These are phyloP conservation scores for Nadsonia fulvescens DNA, from an alignment of 805 yeast genomes.

Conservation along the genomic window DNA sequence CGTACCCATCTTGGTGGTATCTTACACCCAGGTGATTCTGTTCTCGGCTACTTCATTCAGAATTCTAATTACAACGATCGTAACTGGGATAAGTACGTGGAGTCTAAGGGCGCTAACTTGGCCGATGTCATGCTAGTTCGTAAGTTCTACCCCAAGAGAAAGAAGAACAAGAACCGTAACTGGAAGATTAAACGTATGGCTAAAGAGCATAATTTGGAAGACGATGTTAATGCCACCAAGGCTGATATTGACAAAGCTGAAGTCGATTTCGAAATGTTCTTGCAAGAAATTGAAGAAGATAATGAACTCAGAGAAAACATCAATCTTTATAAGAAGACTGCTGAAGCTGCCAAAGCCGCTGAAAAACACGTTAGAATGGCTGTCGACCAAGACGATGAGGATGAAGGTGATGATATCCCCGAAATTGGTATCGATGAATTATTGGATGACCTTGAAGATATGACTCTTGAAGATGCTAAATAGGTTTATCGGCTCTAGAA, in stretches of 20 bases:
- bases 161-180: conserved; percentile 56
- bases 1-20: conserved; percentile 82
- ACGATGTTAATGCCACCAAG: conserved; percentile 30
- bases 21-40: conserved; percentile 86
- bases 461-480: conserved; percentile 43
- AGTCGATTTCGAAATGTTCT: conserved; percentile 84
- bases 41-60: conserved; percentile 64
- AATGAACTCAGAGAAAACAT: conserved; percentile 80
- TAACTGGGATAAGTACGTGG: conserved; percentile 40
- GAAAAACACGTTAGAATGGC: conserved; percentile 12
- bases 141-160: conserved; percentile 69
- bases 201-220: conserved; percentile 47
- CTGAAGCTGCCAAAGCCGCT: conserved; percentile 12
- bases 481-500: too few relatives aligned
- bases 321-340: conserved; percentile 61
- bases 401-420: conserved; percentile 67
- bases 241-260: conserved; percentile 87
- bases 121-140: conserved; percentile 82
- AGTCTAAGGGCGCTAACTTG: conserved; percentile 27
- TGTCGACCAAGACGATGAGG: conserved; percentile 20
- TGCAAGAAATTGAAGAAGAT: conserved; percentile 95
- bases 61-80: conserved; percentile 75
- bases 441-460: conserved; percentile 84
- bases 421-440: conserved; percentile 79
- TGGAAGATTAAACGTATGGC: conserved; percentile 98